Base-by-base conservation (phyloP, 805 yeast species). In the Vanderwaltozyma verrucispora region DNA sequence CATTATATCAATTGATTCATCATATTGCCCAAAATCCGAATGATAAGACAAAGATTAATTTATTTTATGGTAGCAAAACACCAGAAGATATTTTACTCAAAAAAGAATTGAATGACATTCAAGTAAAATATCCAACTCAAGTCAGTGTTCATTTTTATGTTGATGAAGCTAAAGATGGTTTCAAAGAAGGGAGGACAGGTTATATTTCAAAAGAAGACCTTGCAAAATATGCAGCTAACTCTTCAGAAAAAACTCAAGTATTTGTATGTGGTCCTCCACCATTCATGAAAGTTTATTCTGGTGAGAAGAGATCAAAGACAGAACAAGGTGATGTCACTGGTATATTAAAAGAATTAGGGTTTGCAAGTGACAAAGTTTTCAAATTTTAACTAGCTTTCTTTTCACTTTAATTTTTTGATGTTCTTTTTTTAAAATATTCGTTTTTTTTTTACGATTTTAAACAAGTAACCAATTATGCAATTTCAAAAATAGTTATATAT, bases 261-360 rank as follows among this genome's bases (percentile, higher is more conserved):
- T 89, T 83, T 51, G 82, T 89, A 40, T 92, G 98, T 64, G 98
- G 98, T 39, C 98, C 98, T 42, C 94, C 95, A 54, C 82, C 83
- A 30, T 71, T 92, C 60, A 84, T 84, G 78, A 71, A 80, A 38
- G 87, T 95, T 41, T 55, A 87, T 49, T 84, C 95, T 20, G 98
- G 98, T 56, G 61, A 63, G 51, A 89, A 89, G 74, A 70, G 65
- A 33, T 77, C 92, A 36, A 94, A 95, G 50, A 53, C 78, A 38
- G 96, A 88, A 59, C 98, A 92, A 71, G 98, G 98, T 65, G 95
- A 84, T 65, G 74, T 92, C 40, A 68, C 79, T 21, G 98, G 98
- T 56, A 76, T 79, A 36, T 75, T 92, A 59, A 76, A 76, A 52
- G 96, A 89, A 32, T 73, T 92, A 48, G 96, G 96, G 37, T 88